Conservation (phyloP, 805 yeast species). For the Barnettozyma botsteinii region DNA sequence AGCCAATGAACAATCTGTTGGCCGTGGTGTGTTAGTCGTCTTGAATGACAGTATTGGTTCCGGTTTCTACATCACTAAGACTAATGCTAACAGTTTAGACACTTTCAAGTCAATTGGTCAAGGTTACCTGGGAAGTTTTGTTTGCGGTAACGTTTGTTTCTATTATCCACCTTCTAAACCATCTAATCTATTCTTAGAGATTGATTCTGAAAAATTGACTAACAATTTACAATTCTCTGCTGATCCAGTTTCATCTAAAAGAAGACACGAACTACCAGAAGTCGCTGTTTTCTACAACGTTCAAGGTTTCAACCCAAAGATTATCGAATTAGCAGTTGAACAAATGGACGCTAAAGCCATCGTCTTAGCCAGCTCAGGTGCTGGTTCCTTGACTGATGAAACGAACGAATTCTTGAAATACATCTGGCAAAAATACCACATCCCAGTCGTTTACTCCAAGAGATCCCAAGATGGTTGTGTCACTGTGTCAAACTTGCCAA, state of each 20-base stretch:
- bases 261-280: slow-evolving; percentile 31
- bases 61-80: slow-evolving; percentile 65
- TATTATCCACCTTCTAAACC: slow-evolving; percentile 61
- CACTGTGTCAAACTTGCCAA: slow-evolving; percentile 33
- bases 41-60: slow-evolving; percentile 64
- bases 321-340: slow-evolving; percentile 42
- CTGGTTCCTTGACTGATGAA: slow-evolving; percentile 53
- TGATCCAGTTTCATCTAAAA: slow-evolving; percentile 19
- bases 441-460: slow-evolving; percentile 60
- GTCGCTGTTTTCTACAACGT: slow-evolving; percentile 57
- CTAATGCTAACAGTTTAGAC: slow-evolving; percentile 65
- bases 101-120: slow-evolving; percentile 64
- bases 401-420: slow-evolving; percentile 41
- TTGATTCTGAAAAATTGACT: slow-evolving; percentile 25
- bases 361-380: slow-evolving; percentile 66
- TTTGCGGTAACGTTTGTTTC: slow-evolving; percentile 58
- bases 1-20: slow-evolving; percentile 40
- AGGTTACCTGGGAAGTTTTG: slow-evolving; percentile 66
- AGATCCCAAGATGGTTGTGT: slow-evolving; percentile 70
- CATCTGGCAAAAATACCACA: slow-evolving; percentile 32
- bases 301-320: slow-evolving; percentile 48
- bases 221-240: slow-evolving; percentile 19
- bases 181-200: slow-evolving; percentile 34
- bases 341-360: slow-evolving; percentile 45
- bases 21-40: slow-evolving; percentile 59